phyloP scores from a whole-genome alignment of 495 filamentous ascomycete species.

The Daldinia loculata region DNA sequence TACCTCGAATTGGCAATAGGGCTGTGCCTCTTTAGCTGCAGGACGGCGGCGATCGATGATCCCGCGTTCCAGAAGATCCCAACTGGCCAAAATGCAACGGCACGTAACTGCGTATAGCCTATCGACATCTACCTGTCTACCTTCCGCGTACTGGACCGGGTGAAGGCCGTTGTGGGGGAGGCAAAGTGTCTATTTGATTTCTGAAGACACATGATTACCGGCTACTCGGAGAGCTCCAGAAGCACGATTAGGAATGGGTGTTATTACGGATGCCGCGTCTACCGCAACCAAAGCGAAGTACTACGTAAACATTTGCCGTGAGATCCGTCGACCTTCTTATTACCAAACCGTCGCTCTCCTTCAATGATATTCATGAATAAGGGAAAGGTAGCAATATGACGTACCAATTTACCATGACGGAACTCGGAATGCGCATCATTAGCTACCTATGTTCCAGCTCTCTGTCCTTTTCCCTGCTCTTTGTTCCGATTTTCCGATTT shows the following conservation, averaged over 20 bases:
- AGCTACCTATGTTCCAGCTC: constrained; percentile 26
- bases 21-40: constrained; percentile 30
- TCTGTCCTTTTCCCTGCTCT: constrained; percentile 5
- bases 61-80: constrained; percentile 31
- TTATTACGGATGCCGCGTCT: constrained; percentile 23
- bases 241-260: neutral
- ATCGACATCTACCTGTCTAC: constrained; percentile 9
- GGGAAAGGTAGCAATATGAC: neutral
- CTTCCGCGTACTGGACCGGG: constrained; percentile 12
- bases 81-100: constrained; percentile 10
- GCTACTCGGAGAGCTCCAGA: constrained; percentile 3
- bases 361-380: constrained; percentile 10
- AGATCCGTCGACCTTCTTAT: constrained; percentile 12
- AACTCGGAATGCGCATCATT: constrained; percentile 14
- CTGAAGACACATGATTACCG: neutral
- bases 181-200: neutral
- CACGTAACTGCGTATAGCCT: constrained; percentile 1
- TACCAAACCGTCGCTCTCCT: neutral
- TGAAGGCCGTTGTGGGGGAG: neutral
- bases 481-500: constrained; percentile 1
- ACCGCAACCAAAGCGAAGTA: constrained; percentile 6
- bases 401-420: constrained; percentile 1
- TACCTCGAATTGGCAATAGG: constrained; percentile 11
- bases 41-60: constrained; percentile 32
- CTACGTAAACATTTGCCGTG: constrained; percentile 15